phyloP scores from a whole-genome alignment of 805 yeast species.

The Yarrowia bubula region DNA sequence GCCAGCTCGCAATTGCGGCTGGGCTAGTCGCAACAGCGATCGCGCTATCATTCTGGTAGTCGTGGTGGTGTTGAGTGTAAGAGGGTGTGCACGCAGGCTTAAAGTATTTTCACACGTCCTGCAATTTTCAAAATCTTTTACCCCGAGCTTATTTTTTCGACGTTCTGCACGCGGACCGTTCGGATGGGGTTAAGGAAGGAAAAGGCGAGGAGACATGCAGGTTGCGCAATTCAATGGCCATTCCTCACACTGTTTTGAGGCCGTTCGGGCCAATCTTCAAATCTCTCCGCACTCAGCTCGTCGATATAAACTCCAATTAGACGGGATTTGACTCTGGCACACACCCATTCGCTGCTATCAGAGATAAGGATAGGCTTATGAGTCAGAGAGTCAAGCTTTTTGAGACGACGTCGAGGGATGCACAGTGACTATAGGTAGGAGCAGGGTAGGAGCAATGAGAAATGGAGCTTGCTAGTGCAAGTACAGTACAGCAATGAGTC shows the following conservation, averaged over 20 bases:
- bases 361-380: slow-evolving; percentile 21
- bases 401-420: not conserved
- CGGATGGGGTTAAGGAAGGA: slow-evolving; percentile 9
- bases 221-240: too few relatives aligned
- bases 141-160: not conserved
- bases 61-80: not conserved
- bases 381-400: not conserved
- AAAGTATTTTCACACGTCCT: not conserved
- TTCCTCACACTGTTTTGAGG: too few relatives aligned
- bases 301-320: slow-evolving; percentile 6
- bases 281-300: not conserved
- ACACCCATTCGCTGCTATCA: slow-evolving; percentile 19
- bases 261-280: too few relatives aligned
- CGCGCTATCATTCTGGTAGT: slow-evolving; percentile 15
- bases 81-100: slow-evolving; percentile 22
- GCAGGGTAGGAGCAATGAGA: not conserved
- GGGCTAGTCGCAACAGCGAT: slow-evolving; percentile 26
- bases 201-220: not conserved
- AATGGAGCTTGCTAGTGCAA: not conserved
- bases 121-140: slow-evolving; percentile 12
- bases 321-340: slow-evolving; percentile 1
- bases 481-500: too few relatives aligned
- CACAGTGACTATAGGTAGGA: not conserved
- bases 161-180: not conserved
- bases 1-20: slow-evolving; percentile 27